Base-by-base conservation (phyloP, 192 early-diverging fungal species). In the Coemansia sp. region DNA sequence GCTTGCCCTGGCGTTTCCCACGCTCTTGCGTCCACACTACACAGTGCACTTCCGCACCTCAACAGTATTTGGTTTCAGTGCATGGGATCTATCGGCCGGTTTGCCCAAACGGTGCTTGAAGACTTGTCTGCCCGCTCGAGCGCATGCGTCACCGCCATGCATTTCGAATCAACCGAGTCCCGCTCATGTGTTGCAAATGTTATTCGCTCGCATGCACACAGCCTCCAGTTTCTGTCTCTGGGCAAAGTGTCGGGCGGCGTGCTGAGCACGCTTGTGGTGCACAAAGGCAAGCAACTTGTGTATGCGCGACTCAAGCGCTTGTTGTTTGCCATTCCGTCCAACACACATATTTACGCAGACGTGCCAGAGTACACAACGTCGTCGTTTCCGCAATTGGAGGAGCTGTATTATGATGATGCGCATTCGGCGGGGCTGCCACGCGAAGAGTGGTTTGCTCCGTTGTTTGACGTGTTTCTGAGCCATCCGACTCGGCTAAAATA, bases 401-500 rank as follows among this genome's bases (percentile, higher is more conserved):
- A 81, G 15, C 57, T 81, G 65, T 65, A 81, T 48, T 81, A 72
- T 63, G 78, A 81, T 53, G 69, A 81, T 22, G 53, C 61, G 10
- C 23, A 56, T 41, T 41, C 60, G 21, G 60, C 62, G 27, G 78
- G 78, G 14, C 22, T 65, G 23, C 78, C 78, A 6, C 60, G 65
- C 9, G 78, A 81, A 41, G 73, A 75, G 32, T 81, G 78, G 78
- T 75, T 75, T 54, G 72, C 69, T 8, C 72, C 79, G 14, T 51
- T 82, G 3, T 82, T 67, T 23, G 79, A 82, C 50, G 53, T 67
- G 3, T 73, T 82, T 24, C 62, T 73, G 37, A 59, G 63, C 59
- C 52, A 73, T 32, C n/a, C 60, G 24, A 49, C n/a, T 45, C 23
- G 45, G 5, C 63, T 81, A 4, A 38, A 45, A n/a, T 61, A 65